These are phyloP conservation scores for Leccinum disarticulatum DNA, from an alignment of 768 basidiomycete genomes.

Conservation along the genomic window DNA sequence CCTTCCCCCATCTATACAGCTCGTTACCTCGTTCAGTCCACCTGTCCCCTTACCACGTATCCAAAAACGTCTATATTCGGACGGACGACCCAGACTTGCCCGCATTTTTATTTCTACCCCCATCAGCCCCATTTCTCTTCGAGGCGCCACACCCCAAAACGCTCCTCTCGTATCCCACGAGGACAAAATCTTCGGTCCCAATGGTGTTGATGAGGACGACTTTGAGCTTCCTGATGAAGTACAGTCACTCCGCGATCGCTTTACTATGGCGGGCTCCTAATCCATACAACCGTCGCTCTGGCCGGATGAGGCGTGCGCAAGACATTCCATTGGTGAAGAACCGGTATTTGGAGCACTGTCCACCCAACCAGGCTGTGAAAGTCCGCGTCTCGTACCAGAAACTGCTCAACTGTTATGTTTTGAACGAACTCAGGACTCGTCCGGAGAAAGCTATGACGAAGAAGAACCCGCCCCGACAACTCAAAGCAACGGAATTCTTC, in stretches of 20 bases:
- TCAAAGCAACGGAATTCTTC: conserved; percentile 99
- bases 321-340: conserved; percentile 96
- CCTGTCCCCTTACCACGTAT: conserved; percentile 87
- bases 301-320: conserved; percentile 90
- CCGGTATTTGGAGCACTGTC: conserved; percentile 99
- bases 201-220: conserved; percentile 80
- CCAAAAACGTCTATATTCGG: conserved; percentile 98
- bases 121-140: conserved; percentile 96
- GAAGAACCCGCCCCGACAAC: conserved; percentile 93
- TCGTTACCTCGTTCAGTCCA: conserved; percentile 93
- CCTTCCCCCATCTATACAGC: conserved; percentile 98
- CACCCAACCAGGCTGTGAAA: conserved; percentile 94
- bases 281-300: conserved; percentile 90
- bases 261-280: conserved; percentile 95
- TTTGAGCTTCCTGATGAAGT: conserved; percentile 82
- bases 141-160: conserved; percentile 83
- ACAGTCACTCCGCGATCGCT: conserved; percentile 87
- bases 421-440: conserved; percentile 88
- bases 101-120: conserved; percentile 96
- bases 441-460: conserved; percentile 97
- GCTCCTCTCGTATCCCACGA: conserved; percentile 83
- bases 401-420: conserved; percentile 89
- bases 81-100: conserved; percentile 99
- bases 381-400: conserved; percentile 99
- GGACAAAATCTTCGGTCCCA: conserved; percentile 88